Conservation (phyloP, 2,329 filamentous ascomycete species). For the Xylariaceae sp. region DNA sequence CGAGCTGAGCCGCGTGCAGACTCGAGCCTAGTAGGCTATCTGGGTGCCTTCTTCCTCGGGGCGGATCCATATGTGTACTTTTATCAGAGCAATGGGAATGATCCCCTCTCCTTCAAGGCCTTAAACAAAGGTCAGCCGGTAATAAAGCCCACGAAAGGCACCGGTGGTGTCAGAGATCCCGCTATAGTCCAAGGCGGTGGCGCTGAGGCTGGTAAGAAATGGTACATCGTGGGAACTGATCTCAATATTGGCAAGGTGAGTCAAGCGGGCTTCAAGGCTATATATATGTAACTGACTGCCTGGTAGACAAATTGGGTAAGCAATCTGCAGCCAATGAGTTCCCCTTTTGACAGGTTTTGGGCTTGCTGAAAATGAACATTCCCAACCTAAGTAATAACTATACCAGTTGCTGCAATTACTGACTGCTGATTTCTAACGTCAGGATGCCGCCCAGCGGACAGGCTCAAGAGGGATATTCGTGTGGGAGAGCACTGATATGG, state of each 20-base stretch:
- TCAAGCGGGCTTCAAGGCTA: neutral
- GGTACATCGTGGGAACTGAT: conserved; percentile 63
- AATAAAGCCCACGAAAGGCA: conserved; percentile 57
- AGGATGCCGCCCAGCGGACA: conserved; percentile 57
- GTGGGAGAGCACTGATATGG: conserved; percentile 60
- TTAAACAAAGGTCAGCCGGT: conserved; percentile 57
- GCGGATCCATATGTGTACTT: conserved; percentile 61
- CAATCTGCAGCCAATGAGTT: no score
- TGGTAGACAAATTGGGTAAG: conserved; percentile 58
- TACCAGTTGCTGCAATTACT: no score
- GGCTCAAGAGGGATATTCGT: conserved; percentile 60
- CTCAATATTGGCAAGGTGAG: conserved; percentile 55
- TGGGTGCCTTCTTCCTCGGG: conserved; percentile 62
- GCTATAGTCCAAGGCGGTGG: conserved; percentile 56
- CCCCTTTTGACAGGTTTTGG: no score
- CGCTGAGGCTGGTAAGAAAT: conserved; percentile 55
- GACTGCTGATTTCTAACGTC: no score
- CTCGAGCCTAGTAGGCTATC: conserved; percentile 54
- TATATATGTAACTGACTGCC: conserved; percentile 5
- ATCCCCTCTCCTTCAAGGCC: conserved; percentile 54
- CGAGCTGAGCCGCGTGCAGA: conserved; percentile 41
- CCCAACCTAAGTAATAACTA: no score
- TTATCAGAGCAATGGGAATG: conserved; percentile 60
- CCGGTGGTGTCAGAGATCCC: conserved; percentile 59
- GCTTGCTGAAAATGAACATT: no score